These are phyloP conservation scores for Aspergillus versicolor DNA, from an alignment of 2,329 filamentous ascomycete species.

Conservation along the genomic window DNA sequence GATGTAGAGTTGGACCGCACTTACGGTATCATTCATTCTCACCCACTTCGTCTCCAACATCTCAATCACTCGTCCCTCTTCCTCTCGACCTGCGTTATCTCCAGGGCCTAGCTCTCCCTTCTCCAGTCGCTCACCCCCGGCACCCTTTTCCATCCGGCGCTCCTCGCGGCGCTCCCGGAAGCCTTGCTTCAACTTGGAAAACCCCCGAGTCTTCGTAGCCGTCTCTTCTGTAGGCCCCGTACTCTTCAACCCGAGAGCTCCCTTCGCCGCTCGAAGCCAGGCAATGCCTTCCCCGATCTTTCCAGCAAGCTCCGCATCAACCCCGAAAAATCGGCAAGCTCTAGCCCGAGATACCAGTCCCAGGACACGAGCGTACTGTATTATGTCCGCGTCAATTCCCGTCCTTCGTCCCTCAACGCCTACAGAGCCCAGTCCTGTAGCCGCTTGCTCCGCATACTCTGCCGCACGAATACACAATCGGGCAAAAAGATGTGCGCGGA, in stretches of 20 bases:
- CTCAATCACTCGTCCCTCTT: conserved; percentile 81
- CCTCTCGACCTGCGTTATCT: conserved; percentile 76
- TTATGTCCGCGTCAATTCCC: conserved; percentile 61
- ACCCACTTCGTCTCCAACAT: conserved; percentile 88
- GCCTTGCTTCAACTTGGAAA: conserved; percentile 66
- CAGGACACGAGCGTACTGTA: conserved; percentile 74
- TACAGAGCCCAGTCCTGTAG: conserved; percentile 48
- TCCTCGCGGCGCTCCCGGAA: conserved; percentile 78
- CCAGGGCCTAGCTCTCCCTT: conserved; percentile 50
- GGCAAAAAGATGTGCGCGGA: conserved; percentile 83
- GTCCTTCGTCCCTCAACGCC: conserved; percentile 25
- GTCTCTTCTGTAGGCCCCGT: conserved; percentile 41
- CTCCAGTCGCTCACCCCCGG: conserved; percentile 35
- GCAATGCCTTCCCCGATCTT: conserved; percentile 82
- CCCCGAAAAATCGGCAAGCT: conserved; percentile 84
- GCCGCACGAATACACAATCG: conserved; percentile 82
- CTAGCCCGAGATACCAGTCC: conserved; percentile 74
- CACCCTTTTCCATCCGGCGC: conserved; percentile 69
- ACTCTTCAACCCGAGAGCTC: conserved; percentile 67
- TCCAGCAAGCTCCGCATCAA: conserved; percentile 80
- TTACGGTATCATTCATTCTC: conserved; percentile 87
- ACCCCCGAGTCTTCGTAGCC: conserved; percentile 26
- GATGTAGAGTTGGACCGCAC: conserved; percentile 24
- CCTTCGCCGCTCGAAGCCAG: conserved; percentile 77
- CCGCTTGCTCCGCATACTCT: conserved; percentile 78